phyloP scores from a whole-genome alignment of 2,329 filamentous ascomycete species.

The Tolypocladium guangdongense region DNA sequence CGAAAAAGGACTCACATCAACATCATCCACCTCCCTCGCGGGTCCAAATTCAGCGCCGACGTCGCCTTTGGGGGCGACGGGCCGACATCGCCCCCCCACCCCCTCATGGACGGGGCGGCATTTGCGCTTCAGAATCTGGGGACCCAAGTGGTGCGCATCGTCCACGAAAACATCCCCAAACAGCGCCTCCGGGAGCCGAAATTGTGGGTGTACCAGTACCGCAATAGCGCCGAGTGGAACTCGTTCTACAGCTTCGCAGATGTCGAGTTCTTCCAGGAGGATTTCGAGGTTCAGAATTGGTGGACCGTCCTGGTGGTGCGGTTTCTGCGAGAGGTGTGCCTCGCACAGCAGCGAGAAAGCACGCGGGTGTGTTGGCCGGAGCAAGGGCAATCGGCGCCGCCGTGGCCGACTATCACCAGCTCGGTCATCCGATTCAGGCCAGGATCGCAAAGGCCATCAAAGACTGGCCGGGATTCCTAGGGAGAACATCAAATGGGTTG shows the following conservation, averaged over 20 bases:
- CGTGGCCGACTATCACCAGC: slow-evolving; percentile 22
- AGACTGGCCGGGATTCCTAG: slow-evolving; percentile 19
- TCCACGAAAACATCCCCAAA: slow-evolving; percentile 34
- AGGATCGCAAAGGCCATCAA: slow-evolving; percentile 24
- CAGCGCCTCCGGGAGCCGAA: slow-evolving; percentile 29
- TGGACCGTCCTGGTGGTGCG: slow-evolving; percentile 3
- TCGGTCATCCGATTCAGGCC: slow-evolving; percentile 25
- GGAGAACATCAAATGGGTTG: slow-evolving; percentile 26
- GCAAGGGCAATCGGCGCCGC: slow-evolving; percentile 22
- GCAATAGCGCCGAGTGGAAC: slow-evolving; percentile 42
- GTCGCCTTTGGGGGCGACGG: slow-evolving; percentile 57
- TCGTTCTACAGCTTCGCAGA: slow-evolving; percentile 56
- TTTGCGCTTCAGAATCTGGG: slow-evolving; percentile 36
- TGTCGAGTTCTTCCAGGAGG: slow-evolving; percentile 38
- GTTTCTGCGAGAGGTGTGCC: slow-evolving; percentile 20
- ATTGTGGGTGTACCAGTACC: slow-evolving; percentile 54
- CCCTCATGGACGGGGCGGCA: slow-evolving; percentile 36
- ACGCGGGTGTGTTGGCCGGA: slow-evolving; percentile 34
- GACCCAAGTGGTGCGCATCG: slow-evolving; percentile 43
- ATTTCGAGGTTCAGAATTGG: slow-evolving; percentile 9
- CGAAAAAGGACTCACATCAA: slow-evolving; percentile 41
- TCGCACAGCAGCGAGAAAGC: slow-evolving; percentile 37
- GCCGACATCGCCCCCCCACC: slow-evolving; percentile 42
- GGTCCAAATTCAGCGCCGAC: slow-evolving; percentile 43
- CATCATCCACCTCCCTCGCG: slow-evolving; percentile 42